Conservation (phyloP, 2,329 filamentous ascomycete species). For the Pestalotiopsis sp. region DNA sequence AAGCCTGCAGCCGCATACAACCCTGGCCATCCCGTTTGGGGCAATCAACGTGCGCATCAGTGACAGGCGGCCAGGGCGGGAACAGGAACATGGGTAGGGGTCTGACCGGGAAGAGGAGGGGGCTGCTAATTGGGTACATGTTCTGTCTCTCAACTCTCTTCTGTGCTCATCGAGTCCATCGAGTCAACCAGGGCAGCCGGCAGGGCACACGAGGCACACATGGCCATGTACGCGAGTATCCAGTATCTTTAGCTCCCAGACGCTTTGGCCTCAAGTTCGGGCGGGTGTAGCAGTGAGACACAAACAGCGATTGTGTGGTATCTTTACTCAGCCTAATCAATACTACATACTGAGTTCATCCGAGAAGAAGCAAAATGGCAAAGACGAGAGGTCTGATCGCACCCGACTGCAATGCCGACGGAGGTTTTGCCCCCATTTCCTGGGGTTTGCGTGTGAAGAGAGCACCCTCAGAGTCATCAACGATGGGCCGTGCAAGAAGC, state of each 20-base stretch:
- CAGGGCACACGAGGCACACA: not conserved
- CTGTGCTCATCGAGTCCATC: not conserved
- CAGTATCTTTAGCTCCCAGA: not conserved
- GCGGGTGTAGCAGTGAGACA: not conserved
- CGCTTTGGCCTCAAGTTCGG: not conserved
- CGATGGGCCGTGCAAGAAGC: not conserved
- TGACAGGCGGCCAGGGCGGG: not conserved
- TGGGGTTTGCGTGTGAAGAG: not conserved
- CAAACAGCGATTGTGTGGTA: not conserved
- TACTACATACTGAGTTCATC: not conserved
- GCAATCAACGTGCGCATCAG: conserved; percentile 7
- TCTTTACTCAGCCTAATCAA: not conserved
- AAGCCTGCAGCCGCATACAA: conserved; percentile 10
- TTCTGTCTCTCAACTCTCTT: too few relatives aligned
- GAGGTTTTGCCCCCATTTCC: not conserved
- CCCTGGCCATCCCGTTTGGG: not conserved
- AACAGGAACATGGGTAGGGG: not conserved
- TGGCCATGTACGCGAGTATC: not conserved
- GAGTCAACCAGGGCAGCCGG: not conserved
- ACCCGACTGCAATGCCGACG: not conserved
- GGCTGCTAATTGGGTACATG: not conserved
- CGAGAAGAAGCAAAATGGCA: not conserved
- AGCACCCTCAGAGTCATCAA: not conserved
- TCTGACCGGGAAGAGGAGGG: not conserved
- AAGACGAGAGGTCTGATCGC: not conserved